phyloP scores from a whole-genome alignment of 2,329 filamentous ascomycete genomes.

The Penicillium griseofulvum region DNA sequence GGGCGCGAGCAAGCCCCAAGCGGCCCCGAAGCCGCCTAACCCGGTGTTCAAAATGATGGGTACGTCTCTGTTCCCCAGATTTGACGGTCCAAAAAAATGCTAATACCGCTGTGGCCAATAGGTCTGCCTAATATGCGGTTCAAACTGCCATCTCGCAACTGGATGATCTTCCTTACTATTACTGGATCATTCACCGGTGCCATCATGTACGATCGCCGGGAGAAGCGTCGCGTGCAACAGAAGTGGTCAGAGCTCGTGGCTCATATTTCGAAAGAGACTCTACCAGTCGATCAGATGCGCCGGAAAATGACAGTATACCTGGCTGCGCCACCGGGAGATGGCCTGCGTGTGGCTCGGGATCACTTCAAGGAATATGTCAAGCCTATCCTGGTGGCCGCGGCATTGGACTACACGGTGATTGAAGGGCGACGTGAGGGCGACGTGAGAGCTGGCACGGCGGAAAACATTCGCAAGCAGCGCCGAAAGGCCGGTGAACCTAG shows the following conservation, averaged over 20 bases:
- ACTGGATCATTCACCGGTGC: constrained; percentile 74
- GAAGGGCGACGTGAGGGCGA: constrained; percentile 93
- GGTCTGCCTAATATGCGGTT: constrained; percentile 80
- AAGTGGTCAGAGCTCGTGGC: constrained; percentile 86
- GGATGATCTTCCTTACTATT: constrained; percentile 89
- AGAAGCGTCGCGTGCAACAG: constrained; percentile 79
- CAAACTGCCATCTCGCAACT: constrained; percentile 90
- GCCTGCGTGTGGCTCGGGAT: constrained; percentile 78
- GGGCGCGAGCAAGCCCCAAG: constrained; percentile 38
- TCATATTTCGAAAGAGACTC: constrained; percentile 73
- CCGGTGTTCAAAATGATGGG: constrained; percentile 72
- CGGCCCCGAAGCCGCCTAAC: constrained; percentile 56
- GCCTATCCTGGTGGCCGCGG: constrained; percentile 82
- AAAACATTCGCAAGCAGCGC: constrained; percentile 70
- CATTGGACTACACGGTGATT: constrained; percentile 92
- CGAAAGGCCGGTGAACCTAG: constrained; percentile 59
- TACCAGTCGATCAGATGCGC: constrained; percentile 71
- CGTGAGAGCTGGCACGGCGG: constrained; percentile 79
- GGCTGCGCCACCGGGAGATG: constrained; percentile 81
- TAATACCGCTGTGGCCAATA: constrained; percentile 30
- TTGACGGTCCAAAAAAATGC: background rate
- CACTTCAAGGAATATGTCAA: constrained; percentile 97
- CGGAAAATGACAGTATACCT: constrained; percentile 84
- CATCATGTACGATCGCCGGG: constrained; percentile 85
- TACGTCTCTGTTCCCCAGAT: constrained; percentile 24